Conservation (phyloP, 495 filamentous ascomycete genomes). For the Beverwykella pulmonaria region DNA sequence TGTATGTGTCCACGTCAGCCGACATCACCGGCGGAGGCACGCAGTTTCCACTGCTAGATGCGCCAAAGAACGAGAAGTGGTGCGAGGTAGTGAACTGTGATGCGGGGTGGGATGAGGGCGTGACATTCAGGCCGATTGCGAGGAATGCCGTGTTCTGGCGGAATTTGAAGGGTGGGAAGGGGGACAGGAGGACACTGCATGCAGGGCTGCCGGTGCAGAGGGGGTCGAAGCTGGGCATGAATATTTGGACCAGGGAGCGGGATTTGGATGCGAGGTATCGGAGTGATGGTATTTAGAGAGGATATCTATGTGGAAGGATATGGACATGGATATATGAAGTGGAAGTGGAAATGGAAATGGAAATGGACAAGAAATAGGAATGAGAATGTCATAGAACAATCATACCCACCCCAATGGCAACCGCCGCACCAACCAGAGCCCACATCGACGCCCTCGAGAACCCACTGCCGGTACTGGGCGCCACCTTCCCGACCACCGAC, state of each 20-base stretch:
- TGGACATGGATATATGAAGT: background rate
- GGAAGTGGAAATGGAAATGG: slow-evolving; percentile 1
- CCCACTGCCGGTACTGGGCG: slow-evolving; percentile 18
- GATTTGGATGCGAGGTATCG: slow-evolving; percentile 27
- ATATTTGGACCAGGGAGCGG: slow-evolving; percentile 53
- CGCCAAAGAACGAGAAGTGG: slow-evolving; percentile 35
- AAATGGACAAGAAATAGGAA: background rate
- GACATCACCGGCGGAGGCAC: slow-evolving; percentile 34
- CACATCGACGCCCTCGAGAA: slow-evolving; percentile 16
- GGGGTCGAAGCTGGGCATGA: slow-evolving; percentile 58
- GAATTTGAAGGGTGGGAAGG: slow-evolving; percentile 50
- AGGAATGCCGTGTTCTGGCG: slow-evolving; percentile 60
- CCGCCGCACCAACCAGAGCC: background rate
- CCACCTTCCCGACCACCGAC: slow-evolving; percentile 25
- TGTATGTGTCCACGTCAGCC: slow-evolving; percentile 26
- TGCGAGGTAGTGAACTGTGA: slow-evolving; percentile 38
- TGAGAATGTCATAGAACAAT: slow-evolving; percentile 17
- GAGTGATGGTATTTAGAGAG: slow-evolving; percentile 17
- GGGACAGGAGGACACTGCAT: slow-evolving; percentile 53
- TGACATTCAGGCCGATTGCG: slow-evolving; percentile 55
- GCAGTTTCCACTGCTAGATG: slow-evolving; percentile 35
- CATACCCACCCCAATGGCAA: slow-evolving; percentile 21
- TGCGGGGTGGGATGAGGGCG: slow-evolving; percentile 50
- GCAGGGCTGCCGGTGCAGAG: slow-evolving; percentile 54
- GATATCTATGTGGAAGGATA: background rate